Evolutionary conservation across 1,284 basidiomycete species (phyloP), one percentile per base, ranked within the genome.

Genomic region (Malassezia brasiliensis): DNA sequence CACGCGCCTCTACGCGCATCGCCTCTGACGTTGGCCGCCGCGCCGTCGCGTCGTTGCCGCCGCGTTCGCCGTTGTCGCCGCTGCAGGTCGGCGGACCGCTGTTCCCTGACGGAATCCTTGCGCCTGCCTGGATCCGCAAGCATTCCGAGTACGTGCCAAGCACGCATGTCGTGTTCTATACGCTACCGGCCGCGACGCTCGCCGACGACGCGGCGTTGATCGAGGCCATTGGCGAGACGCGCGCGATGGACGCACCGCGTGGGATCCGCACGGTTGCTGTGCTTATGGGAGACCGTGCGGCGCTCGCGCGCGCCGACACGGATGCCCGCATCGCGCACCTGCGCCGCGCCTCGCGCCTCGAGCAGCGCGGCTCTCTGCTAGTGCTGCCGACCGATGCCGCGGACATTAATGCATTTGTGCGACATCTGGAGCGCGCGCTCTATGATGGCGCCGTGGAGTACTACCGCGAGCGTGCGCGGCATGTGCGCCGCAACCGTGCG

Each of bases 121-220:
- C 91, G 1, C 93, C 91, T 0, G 88, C 96, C 66, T 98, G 93
- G 93, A 83, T 96, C 15, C 81, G 90, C 44, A 98, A 96, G 76
- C 91, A 96, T 69, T 86, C 88, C 0, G 84, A 88, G 8, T 82
- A 93, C 32, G 78, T 96, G 0, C 91, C 93, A 0, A 84, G 87
- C 15, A 89, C 96, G 0, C 94, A 96, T 75, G 87, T 96, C 5
- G 79, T 91, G 46, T 93, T 96, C 73, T 78, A 87, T 58, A 82
- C 85, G 47, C 79, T 96, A 56, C 88, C 81, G 69, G 15, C n/a
- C 5, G 42, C 56, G 1, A 28, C 57, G 2, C 19, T 56, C 2
- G 53, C 49, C 12, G 51, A 78, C 56, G 93, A 96, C 67, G 78
- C 82, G 0, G 84, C 86, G 53, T 52, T 72, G 19, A 67, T 70